These are phyloP conservation scores for Entelexis paramagnoliae DNA, from an alignment of 1,139 yeast species.

Conservation along the genomic window DNA sequence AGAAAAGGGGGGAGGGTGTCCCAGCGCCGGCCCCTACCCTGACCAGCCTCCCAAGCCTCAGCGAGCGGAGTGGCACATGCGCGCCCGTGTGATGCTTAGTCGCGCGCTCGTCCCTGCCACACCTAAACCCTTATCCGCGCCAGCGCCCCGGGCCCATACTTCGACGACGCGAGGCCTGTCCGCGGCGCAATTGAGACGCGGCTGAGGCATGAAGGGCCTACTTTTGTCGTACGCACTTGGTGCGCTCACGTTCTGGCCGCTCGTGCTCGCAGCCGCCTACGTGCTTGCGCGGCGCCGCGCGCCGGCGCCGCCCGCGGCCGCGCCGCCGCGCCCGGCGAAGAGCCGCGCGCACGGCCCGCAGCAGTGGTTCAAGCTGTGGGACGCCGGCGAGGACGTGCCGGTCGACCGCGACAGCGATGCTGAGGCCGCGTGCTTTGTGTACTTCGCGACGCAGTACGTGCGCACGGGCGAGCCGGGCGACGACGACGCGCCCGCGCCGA, in stretches of 20 bases:
- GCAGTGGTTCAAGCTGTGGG: neutral
- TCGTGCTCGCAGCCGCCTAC: slow-evolving; percentile 41
- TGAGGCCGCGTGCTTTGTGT: slow-evolving; percentile 67
- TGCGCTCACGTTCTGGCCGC: slow-evolving; percentile 68
- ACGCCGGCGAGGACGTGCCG: neutral
- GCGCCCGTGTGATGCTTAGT: neutral
- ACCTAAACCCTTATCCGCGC: neutral
- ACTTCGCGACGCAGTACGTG: slow-evolving; percentile 43
- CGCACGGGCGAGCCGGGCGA: slow-evolving; percentile 27
- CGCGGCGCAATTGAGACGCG: neutral
- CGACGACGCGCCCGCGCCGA: slow-evolving; percentile 16
- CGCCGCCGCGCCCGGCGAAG: neutral
- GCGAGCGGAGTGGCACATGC: no score
- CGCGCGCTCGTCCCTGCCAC: no score
- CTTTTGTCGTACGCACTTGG: slow-evolving; percentile 41
- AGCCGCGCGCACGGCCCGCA: neutral
- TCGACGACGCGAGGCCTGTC: no score
- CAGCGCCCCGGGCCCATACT: no score
- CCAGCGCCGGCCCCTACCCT: no score
- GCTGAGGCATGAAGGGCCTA: neutral
- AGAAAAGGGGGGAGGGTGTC: no score
- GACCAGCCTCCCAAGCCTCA: no score
- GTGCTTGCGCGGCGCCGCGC: slow-evolving; percentile 34
- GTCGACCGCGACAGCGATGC: slow-evolving; percentile 39
- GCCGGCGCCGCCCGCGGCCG: slow-evolving; percentile 8